These are phyloP conservation scores for Gastrolobium bilobum DNA, from an alignment of 306 rosid species.

Conservation along the genomic window DNA sequence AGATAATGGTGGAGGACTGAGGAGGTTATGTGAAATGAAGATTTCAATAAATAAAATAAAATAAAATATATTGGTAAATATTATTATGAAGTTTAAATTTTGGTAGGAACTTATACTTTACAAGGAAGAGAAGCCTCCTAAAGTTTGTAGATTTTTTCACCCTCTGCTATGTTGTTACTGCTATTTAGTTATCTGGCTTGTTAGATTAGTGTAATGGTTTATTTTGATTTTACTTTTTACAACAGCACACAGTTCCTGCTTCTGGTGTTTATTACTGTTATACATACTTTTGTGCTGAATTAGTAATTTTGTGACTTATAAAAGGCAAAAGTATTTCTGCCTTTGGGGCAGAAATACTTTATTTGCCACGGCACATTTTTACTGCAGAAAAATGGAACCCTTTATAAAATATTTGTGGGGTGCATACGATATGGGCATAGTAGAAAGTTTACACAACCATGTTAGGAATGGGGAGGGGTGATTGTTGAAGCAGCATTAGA, in stretches of 20 bases:
- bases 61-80: neutral
- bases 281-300: neutral
- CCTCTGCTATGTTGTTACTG: constrained; percentile 21
- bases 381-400: too few relatives aligned
- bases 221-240: neutral
- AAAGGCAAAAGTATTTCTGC: too few relatives aligned
- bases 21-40: neutral
- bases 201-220: constrained; percentile 29
- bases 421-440: neutral
- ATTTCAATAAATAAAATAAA: neutral
- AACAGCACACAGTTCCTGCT: constrained; percentile 8
- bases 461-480: too few relatives aligned
- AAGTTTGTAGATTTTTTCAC: constrained; percentile 31
- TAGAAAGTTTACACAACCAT: too few relatives aligned
- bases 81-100: neutral
- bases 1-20: neutral
- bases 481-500: too few relatives aligned
- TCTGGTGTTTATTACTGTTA: constrained; percentile 2
- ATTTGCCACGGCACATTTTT: too few relatives aligned
- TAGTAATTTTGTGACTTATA: too few relatives aligned
- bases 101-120: constrained; percentile 3
- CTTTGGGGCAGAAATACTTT: too few relatives aligned
- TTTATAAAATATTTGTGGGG: neutral
- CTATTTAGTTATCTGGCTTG: constrained; percentile 18
- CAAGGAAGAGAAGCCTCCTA: constrained; percentile 19